Evolutionary conservation across 129 eudicot genomes (phyloP).

Genomic region (Escallonia herrerae): DNA sequence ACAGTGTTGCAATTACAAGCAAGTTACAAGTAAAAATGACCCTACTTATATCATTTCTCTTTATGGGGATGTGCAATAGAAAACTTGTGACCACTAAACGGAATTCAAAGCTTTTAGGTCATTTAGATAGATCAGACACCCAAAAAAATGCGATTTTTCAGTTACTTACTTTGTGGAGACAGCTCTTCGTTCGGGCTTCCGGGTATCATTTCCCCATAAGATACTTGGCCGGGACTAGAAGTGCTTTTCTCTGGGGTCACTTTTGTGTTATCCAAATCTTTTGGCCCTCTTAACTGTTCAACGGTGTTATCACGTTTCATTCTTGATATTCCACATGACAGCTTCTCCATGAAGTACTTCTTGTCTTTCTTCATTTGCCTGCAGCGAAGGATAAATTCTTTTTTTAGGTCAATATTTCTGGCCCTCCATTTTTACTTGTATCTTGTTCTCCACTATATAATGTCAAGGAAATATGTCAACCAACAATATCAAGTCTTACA

Average conservation of each 20-base stretch:
- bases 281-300: conserved; percentile 48
- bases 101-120: not conserved
- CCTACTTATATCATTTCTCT: too few relatives aligned
- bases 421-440: too few relatives aligned
- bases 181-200: conserved; percentile 33
- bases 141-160: too few relatives aligned
- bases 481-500: too few relatives aligned
- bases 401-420: not conserved
- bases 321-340: conserved; percentile 52
- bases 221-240: conserved; percentile 29
- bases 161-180: conserved; percentile 34
- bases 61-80: too few relatives aligned
- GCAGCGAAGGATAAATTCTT: conserved; percentile 3
- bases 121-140: not conserved
- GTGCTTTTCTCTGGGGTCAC: conserved; percentile 9
- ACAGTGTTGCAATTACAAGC: too few relatives aligned
- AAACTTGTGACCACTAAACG: too few relatives aligned
- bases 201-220: conserved; percentile 71
- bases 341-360: conserved; percentile 56
- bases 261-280: conserved; percentile 21
- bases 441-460: too few relatives aligned
- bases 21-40: too few relatives aligned
- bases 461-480: too few relatives aligned
- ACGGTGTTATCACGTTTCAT: conserved; percentile 52
- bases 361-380: conserved; percentile 81